Conservation (phyloP, 495 filamentous ascomycete genomes). For the Cercophora sp. region DNA sequence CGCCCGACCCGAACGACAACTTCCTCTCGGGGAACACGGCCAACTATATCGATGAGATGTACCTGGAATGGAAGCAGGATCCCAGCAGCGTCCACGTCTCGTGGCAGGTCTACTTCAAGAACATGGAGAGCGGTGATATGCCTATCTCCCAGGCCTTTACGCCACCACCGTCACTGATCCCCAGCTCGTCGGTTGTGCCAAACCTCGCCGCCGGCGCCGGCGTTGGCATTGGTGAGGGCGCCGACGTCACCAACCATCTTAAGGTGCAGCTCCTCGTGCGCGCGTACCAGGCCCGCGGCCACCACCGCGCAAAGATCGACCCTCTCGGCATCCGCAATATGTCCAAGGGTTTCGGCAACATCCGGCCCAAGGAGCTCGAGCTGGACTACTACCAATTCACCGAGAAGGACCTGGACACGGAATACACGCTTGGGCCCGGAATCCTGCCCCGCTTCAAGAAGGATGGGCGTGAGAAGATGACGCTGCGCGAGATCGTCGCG, state of each 20-base stretch:
- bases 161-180: conserved; percentile 86
- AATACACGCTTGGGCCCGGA: conserved; percentile 89
- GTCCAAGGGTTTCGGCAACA: conserved; percentile 79
- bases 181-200: conserved; percentile 74
- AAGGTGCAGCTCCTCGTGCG: conserved; percentile 96
- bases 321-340: conserved; percentile 89
- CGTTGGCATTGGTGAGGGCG: conserved; percentile 62
- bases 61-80: conserved; percentile 92
- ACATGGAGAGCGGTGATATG: conserved; percentile 98
- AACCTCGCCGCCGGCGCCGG: conserved; percentile 66
- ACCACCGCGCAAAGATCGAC: conserved; percentile 97
- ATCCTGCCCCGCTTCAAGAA: conserved; percentile 91
- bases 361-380: conserved; percentile 86
- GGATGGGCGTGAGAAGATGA: conserved; percentile 90
- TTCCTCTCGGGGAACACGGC: conserved; percentile 93
- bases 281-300: conserved; percentile 95
- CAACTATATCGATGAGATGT: conserved; percentile 99
- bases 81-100: conserved; percentile 92
- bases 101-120: conserved; percentile 99
- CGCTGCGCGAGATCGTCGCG: conserved; percentile 84
- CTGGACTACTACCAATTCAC: conserved; percentile 92
- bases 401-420: conserved; percentile 88
- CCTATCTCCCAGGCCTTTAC: conserved; percentile 95
- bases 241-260: conserved; percentile 91
- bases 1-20: conserved; percentile 80